These are phyloP conservation scores for Aspergillus sclerotiicarbonarius DNA, from an alignment of 495 filamentous ascomycete species.

Conservation along the genomic window DNA sequence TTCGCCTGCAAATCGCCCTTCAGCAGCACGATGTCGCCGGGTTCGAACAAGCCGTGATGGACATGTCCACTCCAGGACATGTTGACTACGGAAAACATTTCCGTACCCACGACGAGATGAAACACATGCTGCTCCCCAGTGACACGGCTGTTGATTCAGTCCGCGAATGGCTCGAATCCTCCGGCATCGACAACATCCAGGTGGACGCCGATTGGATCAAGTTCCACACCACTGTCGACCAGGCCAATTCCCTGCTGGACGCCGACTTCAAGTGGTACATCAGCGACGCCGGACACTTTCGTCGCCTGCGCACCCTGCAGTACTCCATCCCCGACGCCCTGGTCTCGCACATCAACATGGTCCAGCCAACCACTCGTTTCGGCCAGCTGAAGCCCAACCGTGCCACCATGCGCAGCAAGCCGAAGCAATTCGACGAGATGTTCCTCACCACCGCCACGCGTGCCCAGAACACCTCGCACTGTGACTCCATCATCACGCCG, in stretches of 20 bases:
- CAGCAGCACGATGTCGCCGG: slow-evolving; percentile 54
- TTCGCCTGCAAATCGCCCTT: slow-evolving; percentile 49
- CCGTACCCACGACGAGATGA: slow-evolving; percentile 51
- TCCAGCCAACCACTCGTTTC: slow-evolving; percentile 59
- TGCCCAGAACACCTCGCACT: slow-evolving; percentile 27
- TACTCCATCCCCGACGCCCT: slow-evolving; percentile 60
- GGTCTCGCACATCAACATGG: slow-evolving; percentile 44
- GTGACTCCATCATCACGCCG: slow-evolving; percentile 53
- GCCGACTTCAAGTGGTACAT: slow-evolving; percentile 58
- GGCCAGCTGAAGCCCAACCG: slow-evolving; percentile 44
- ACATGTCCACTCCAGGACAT: slow-evolving; percentile 62
- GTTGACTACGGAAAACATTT: slow-evolving; percentile 64
- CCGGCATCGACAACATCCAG: slow-evolving; percentile 47
- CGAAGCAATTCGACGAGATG: slow-evolving; percentile 19
- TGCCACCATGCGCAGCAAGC: slow-evolving; percentile 30
- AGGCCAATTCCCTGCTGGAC: slow-evolving; percentile 54
- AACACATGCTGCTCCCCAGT: slow-evolving; percentile 52
- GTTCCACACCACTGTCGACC: slow-evolving; percentile 50
- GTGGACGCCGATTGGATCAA: slow-evolving; percentile 63
- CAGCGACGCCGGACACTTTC: slow-evolving; percentile 33
- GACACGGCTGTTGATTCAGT: slow-evolving; percentile 46
- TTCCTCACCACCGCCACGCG: slow-evolving; percentile 20
- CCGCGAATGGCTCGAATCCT: slow-evolving; percentile 45
- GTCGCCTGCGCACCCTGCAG: slow-evolving; percentile 55
- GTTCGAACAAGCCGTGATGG: slow-evolving; percentile 58